Base-by-base conservation (phyloP, 2,329 filamentous ascomycete species). In the Alternaria ethzedia region DNA sequence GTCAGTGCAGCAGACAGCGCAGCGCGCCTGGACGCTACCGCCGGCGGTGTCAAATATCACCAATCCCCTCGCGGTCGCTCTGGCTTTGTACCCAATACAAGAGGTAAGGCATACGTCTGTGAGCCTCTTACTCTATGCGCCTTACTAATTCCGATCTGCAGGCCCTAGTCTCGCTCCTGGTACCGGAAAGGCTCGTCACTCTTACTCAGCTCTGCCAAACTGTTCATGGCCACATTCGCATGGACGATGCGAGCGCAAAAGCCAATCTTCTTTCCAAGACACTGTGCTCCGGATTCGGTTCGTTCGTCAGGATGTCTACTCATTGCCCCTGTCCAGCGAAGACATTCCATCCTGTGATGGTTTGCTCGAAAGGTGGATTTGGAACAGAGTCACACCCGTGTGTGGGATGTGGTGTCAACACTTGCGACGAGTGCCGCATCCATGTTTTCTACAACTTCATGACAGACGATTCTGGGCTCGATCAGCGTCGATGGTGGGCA, bases 351-450 rank as follows among this genome's bases (percentile, higher is more conserved):
- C 5, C 7, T 13, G 26, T 15, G 6, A 49, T 45, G 15, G 26
- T 46, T 17, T 66, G 63, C 36, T 26, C 41, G 12, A 36, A 58
- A 30, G 17, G 30, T 49, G 66, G 61, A 9, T 57, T 52, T 30
- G 17, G 46, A 21, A 41, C 65, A 5, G 57, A 69, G 45, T 70
- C 67, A 13, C 54, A 54, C 4, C 70, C 72, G 6, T 76, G 74
- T 46, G 28, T 51, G 2, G 47, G 51, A 10, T 76, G 74, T 43
- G 63, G 61, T 6, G 49, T 65, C 25, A 75, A 64, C 36, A 76
- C 74, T 9, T 76, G 74, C 55, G 60, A 76, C 21, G 74, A 76
- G 41, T 76, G 74, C 36, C 70, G 74, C 1, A 69, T 74, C 46
- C 74, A 75, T 44, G 70, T 71, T 50, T 63, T 70, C n/a, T 76